Percentiles rank a stretch among this genome's conserved stretches.
phyloP scores from a whole-genome alignment of 345 rosid species.

The Pistacia atlantica region DNA sequence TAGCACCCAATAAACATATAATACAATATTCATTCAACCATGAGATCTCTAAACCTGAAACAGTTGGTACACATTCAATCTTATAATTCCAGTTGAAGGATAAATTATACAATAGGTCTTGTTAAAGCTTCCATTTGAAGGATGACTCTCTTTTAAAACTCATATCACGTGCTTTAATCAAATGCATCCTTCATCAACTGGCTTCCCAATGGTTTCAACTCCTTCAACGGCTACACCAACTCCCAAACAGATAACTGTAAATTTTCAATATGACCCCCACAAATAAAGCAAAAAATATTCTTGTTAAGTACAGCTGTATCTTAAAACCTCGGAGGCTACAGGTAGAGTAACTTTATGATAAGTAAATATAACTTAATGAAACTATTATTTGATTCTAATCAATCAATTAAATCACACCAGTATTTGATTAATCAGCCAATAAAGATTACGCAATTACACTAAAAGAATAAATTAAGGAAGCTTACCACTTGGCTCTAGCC shows the following conservation, averaged over 20 bases:
- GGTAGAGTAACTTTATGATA: neutral
- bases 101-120: neutral
- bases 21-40: neutral
- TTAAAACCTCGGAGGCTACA: neutral
- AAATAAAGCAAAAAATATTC: neutral
- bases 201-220: neutral
- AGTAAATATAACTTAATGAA: neutral
- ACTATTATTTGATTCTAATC: neutral
- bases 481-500: constrained; percentile 92
- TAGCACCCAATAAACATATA: constrained; percentile 58
- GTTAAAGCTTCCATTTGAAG: neutral
- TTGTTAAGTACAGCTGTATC: too few relatives aligned
- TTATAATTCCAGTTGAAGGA: neutral
- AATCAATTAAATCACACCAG: neutral
- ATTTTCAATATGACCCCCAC: neutral
- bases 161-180: neutral
- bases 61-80: neutral
- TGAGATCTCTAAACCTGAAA: neutral
- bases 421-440: neutral
- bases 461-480: neutral
- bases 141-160: neutral
- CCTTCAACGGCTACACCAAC: neutral
- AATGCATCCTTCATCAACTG: neutral
- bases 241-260: neutral
- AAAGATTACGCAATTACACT: neutral